phyloP scores from a whole-genome alignment of 2,329 filamentous ascomycete species.

The Aspergillus aculeatus region DNA sequence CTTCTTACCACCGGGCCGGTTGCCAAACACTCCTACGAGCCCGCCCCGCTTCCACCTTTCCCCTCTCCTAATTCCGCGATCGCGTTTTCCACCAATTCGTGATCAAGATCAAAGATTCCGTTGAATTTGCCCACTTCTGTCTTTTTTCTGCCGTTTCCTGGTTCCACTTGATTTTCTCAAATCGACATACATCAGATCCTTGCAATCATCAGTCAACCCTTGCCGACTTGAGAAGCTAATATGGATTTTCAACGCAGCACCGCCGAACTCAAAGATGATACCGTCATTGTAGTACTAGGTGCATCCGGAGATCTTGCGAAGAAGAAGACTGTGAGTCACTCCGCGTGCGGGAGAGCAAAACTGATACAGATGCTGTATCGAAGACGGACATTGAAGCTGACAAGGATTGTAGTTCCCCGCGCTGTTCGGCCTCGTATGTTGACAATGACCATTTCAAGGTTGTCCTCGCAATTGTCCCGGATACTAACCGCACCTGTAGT shows the following conservation, averaged over 20 bases:
- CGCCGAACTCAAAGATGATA: constrained; percentile 98
- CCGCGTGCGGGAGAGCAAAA: neutral
- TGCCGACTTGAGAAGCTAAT: constrained; percentile 24
- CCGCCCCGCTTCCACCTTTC: neutral
- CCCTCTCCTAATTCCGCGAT: neutral
- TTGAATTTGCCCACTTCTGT: neutral
- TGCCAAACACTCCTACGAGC: neutral
- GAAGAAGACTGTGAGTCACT: constrained; percentile 86
- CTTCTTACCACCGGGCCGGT: neutral
- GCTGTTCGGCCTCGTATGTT: constrained; percentile 90
- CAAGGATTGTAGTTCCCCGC: constrained; percentile 72
- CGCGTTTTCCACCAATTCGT: constrained; percentile 1
- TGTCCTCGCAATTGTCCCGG: neutral
- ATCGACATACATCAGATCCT: constrained; percentile 10
- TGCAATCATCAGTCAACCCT: constrained; percentile 8
- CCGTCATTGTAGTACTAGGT: constrained; percentile 91
- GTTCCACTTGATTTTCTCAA: constrained; percentile 4
- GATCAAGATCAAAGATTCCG: neutral
- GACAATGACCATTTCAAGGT: neutral
- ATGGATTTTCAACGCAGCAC: constrained; percentile 58
- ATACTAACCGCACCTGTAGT: constrained; percentile 54
- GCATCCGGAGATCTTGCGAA: constrained; percentile 97
- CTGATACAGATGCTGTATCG: neutral
- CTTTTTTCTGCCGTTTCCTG: neutral
- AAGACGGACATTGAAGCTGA: constrained; percentile 22